A percentile compares a stretch with the other conserved stretches of the same genome.
Evolutionary conservation across 1,284 basidiomycete genomes (phyloP).

Genomic region (Tilletiaria anomala): DNA sequence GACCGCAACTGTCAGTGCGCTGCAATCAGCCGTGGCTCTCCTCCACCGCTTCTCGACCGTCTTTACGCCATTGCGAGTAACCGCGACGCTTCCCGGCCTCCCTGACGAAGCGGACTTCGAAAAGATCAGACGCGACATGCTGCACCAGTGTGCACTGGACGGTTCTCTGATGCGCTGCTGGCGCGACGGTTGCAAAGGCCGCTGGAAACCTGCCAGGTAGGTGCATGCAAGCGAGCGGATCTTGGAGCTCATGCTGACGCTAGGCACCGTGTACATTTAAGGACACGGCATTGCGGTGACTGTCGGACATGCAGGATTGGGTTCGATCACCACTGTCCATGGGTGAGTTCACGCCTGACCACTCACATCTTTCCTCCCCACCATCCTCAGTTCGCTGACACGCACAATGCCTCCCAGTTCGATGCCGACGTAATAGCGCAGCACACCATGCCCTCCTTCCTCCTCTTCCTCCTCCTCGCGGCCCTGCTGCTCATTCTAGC

Average conservation of each 20-base stretch:
- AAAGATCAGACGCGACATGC: not conserved
- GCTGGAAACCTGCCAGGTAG: constrained; percentile 3
- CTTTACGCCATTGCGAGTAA: not conserved
- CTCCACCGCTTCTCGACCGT: not conserved
- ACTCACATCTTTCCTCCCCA: no score
- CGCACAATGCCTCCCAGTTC: no score
- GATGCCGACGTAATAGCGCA: no score
- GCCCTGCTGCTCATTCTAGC: not conserved
- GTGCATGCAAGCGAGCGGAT: not conserved
- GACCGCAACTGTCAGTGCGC: no score
- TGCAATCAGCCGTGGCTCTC: no score
- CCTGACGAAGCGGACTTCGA: not conserved
- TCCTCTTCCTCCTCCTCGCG: not conserved
- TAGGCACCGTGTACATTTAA: not conserved
- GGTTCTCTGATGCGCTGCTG: constrained; percentile 1
- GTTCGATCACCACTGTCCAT: constrained; percentile 5
- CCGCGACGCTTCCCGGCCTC: not conserved
- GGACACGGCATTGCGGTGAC: constrained; percentile 5
- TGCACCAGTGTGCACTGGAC: not conserved
- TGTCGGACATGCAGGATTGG: constrained; percentile 2
- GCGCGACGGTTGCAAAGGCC: not conserved
- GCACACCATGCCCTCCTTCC: not conserved
- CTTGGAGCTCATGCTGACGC: not conserved
- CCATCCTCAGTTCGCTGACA: no score
- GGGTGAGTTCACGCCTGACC: constrained; percentile 2